These are phyloP conservation scores for Allantophomopsis lycopodina DNA, from an alignment of 2,329 filamentous ascomycete genomes.

Conservation along the genomic window DNA sequence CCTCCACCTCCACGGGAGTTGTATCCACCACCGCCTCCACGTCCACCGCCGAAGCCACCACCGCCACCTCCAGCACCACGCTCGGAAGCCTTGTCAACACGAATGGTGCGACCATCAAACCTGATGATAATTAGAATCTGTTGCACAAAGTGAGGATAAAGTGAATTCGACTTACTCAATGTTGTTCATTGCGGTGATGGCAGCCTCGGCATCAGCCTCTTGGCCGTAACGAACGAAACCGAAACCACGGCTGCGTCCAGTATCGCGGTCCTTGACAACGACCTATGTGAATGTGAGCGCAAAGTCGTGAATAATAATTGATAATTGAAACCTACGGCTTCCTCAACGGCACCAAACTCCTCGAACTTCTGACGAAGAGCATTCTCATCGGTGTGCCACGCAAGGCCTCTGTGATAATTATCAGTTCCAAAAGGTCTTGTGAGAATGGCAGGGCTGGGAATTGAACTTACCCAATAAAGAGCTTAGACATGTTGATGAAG, in stretches of 20 bases:
- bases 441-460: background rate
- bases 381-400: constrained; percentile 92
- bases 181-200: constrained; percentile 73
- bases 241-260: constrained; percentile 90
- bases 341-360: constrained; percentile 80
- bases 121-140: constrained; percentile 26
- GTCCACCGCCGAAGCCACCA: constrained; percentile 30
- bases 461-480: constrained; percentile 75
- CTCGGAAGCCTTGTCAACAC: constrained; percentile 91
- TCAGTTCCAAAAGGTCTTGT: background rate
- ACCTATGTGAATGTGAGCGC: constrained; percentile 40
- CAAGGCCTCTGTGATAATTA: constrained; percentile 58
- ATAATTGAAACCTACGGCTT: constrained; percentile 61
- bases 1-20: constrained; percentile 6
- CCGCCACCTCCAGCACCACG: constrained; percentile 47
- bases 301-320: constrained; percentile 7
- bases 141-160: too few species aligned
- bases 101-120: constrained; percentile 88
- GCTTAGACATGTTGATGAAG: constrained; percentile 65
- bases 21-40: constrained; percentile 23
- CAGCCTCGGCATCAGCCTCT: constrained; percentile 62
- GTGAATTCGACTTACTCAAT: constrained; percentile 53
- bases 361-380: constrained; percentile 85
- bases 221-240: constrained; percentile 85
- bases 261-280: constrained; percentile 95